Percentiles rank a stretch among this genome's conserved stretches.
Evolutionary conservation across 352 stramenopile genomes (phyloP).

Genomic region (Globisporangium recalcitrans): DNA sequence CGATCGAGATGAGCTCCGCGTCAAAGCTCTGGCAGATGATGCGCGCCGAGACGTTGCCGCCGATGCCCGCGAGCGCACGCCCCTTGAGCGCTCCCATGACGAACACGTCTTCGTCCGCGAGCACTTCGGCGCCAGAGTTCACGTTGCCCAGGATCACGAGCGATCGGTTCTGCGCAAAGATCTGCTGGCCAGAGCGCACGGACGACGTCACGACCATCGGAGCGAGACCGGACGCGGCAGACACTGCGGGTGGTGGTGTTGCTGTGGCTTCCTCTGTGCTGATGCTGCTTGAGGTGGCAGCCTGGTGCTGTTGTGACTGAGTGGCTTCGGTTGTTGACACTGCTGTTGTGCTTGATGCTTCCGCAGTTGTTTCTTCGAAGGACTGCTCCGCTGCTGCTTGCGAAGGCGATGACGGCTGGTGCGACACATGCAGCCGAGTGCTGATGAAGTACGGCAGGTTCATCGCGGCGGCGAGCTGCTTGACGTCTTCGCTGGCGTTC

Average conservation of each 20-base stretch:
- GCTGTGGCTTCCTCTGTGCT: not conserved
- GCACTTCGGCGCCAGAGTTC: constrained; percentile 83
- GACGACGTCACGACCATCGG: constrained; percentile 67
- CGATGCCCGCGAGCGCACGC: constrained; percentile 80
- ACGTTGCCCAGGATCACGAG: constrained; percentile 84
- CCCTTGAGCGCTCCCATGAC: constrained; percentile 80
- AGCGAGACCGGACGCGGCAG: constrained; percentile 4
- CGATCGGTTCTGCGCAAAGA: constrained; percentile 77
- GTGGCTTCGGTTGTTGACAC: not conserved
- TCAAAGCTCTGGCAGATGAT: constrained; percentile 82
- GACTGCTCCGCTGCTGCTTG: constrained; percentile 4
- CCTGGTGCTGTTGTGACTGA: not conserved
- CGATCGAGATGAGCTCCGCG: constrained; percentile 87
- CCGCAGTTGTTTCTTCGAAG: not conserved
- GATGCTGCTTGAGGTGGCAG: not conserved
- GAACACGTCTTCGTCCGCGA: constrained; percentile 83
- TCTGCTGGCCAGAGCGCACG: constrained; percentile 86
- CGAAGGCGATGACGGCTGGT: constrained; percentile 14
- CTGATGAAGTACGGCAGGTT: constrained; percentile 76
- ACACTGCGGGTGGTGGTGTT: not conserved
- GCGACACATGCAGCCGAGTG: constrained; percentile 39
- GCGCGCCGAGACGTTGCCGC: constrained; percentile 58
- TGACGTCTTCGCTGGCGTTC: constrained; percentile 84
- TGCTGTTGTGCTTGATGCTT: not conserved
- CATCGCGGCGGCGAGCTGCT: constrained; percentile 51